Base-by-base conservation (phyloP, 805 yeast genomes). In the Sugiyamaella smithiae region DNA sequence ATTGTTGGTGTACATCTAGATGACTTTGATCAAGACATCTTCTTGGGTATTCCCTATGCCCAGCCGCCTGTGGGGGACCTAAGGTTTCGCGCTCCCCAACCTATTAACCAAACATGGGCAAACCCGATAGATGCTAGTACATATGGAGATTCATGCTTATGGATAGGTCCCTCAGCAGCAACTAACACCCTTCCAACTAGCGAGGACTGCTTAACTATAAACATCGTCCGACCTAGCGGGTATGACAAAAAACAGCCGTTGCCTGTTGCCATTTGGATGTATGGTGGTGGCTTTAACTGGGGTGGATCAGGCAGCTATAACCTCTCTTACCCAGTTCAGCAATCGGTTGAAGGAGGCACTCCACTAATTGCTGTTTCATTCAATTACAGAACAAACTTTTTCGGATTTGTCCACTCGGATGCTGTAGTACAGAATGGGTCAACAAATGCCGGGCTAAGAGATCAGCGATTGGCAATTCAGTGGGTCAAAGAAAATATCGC, bases 401-500 rank as follows among this genome's bases (percentile, higher is more conserved):
- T 63, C 37, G 74, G 74, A 5, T 70, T 64, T 46, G 45, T 67
- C 14, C 58, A 58, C 25, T 59, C 67, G 2, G 23, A 48, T 22
- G 61, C 57, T 6, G 48, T 60, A 11, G 53, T 52, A 50, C 48
- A n/a, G 3, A 43, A 51, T 24, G 66, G 63, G 1, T 48, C 53
- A 40, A 56, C 64, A 5, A 70, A 70, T 48, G 56, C 57, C 42
- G 74, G 74, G 1, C 52, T 70, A 5, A 56, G 61, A 40, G 74
- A 70, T 47, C 73, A 69, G 51, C 56, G 68, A 17, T 38, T 48
- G 19, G 73, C 68, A 2, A 50, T 66, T 14, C 58, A 62, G 16
- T 70, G 74, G 74, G 59, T 62, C 9, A 48, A 56, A 22, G 64
- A 66, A 40, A 59, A 68, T 51, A 70, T 70, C 45, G 55, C 28